Base-by-base conservation (phyloP, 331 rosid genomes). In the Cydonia oblonga region DNA sequence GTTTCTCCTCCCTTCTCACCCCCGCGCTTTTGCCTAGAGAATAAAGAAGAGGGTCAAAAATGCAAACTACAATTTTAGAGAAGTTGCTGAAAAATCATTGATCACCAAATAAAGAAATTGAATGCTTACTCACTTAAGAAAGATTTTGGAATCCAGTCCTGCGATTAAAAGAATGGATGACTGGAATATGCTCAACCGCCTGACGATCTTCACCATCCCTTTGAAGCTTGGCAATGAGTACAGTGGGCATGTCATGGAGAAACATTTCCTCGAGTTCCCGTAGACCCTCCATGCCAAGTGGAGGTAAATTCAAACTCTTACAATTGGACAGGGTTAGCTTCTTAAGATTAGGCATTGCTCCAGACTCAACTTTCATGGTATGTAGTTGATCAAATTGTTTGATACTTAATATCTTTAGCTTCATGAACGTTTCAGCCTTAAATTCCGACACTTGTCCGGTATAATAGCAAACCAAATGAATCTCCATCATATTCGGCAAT, bases 291-390 rank as follows among this genome's bases (percentile, higher is more conserved):
- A 33, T 66, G 20, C 62, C 64, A 0, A 29, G 5, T 11, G 58
- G 70, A 73, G 51, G 63, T 28, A 33, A 24, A 28, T 0, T 22
- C 46, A 73, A 10, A 5, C 30, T 12, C 53, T 5, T 4, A 49
- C 78, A 64, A 4, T 19, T 64, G 38, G 33, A 74, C 12, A 74
- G 13, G 53, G 78, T 52, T 32, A 74, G 56, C 71, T 33, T 65
- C 59, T 74, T 4, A 73, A 73, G 77, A 62, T 11, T 9, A 63
- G 70, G 29, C 70, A 73, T 61, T 6, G 76, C 76, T n/a, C 23
- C 38, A 3, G 4, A 4, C 51, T 73, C 35, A 6, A 62, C n/a
- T 6, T 0, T 9, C 29, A 14, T 23, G 4, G 13, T 23, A 3
- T 26, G 61, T 9, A 73, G 77, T 13, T 4, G 5, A n/a, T 46